These are phyloP conservation scores for Bruguiera sexangula DNA, from an alignment of 345 rosid genomes.

Conservation along the genomic window DNA sequence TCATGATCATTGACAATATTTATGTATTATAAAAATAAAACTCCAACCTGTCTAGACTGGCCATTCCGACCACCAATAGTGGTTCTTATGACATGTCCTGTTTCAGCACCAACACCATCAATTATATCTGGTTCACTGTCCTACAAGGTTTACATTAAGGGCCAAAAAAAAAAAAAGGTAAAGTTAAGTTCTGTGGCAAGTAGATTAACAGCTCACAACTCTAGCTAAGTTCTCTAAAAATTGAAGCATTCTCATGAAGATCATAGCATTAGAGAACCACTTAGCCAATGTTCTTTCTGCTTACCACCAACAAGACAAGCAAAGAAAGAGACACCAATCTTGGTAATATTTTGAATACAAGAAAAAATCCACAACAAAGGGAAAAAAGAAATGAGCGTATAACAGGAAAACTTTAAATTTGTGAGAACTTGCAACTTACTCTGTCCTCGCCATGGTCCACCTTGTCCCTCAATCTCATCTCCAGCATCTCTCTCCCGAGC, in stretches of 20 bases:
- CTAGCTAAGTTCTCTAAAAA: background rate
- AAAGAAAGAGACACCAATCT: background rate
- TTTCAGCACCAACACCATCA: constrained; percentile 84
- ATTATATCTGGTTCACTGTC: constrained; percentile 88
- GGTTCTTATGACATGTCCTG: constrained; percentile 87
- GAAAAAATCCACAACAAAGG: background rate
- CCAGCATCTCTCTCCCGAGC: constrained; percentile 93
- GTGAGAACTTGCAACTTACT: constrained; percentile 40
- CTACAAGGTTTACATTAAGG: constrained; percentile 40
- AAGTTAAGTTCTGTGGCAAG: background rate
- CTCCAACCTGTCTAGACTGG: constrained; percentile 75
- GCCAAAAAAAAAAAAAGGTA: background rate
- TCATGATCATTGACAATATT: background rate
- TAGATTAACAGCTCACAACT: background rate
- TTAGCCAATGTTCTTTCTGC: background rate
- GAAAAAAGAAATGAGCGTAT: constrained; percentile 6
- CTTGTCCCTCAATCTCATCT: constrained; percentile 85
- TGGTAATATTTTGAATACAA: too few relatives aligned
- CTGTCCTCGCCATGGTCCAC: constrained; percentile 77
- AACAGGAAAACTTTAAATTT: background rate
- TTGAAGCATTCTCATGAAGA: constrained; percentile 13
- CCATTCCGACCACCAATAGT: constrained; percentile 90
- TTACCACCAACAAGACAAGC: background rate
- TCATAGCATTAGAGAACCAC: constrained; percentile 6
- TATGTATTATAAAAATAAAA: constrained; percentile 1